Evolutionary conservation across 768 basidiomycete genomes (phyloP).

Genomic region (Tulasnella sp.): DNA sequence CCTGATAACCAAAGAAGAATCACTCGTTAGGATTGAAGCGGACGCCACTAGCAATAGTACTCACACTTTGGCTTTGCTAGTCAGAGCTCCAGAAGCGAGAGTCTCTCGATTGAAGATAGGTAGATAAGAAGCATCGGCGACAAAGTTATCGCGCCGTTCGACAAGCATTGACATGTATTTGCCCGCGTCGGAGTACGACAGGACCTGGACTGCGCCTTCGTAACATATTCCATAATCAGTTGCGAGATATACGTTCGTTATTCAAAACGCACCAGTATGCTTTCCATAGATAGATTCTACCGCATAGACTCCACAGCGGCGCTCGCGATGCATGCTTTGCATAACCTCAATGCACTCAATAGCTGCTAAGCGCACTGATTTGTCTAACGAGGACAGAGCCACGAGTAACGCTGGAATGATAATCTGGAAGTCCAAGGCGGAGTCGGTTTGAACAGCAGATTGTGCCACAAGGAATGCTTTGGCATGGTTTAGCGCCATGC

Average conservation of each 20-base stretch:
- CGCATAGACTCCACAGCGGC: constrained; percentile 48
- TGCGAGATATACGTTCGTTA: background rate
- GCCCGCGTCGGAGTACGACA: constrained; percentile 53
- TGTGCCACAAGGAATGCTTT: constrained; percentile 75
- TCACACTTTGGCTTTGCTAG: too few relatives aligned
- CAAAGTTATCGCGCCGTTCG: constrained; percentile 16
- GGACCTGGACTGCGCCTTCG: constrained; percentile 44
- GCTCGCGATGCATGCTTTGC: constrained; percentile 28
- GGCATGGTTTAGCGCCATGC: constrained; percentile 61
- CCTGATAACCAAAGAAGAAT: constrained; percentile 30
- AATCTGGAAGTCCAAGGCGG: constrained; percentile 65
- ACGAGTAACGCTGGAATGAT: constrained; percentile 62
- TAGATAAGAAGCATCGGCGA: constrained; percentile 40
- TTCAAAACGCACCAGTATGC: constrained; percentile 39
- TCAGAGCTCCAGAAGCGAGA: background rate
- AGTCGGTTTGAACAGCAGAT: constrained; percentile 27
- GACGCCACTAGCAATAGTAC: too few relatives aligned
- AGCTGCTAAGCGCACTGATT: constrained; percentile 39
- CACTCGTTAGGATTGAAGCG: too few relatives aligned
- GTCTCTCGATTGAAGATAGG: constrained; percentile 46
- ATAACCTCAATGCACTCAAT: constrained; percentile 46
- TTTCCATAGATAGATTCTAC: constrained; percentile 65
- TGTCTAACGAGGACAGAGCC: constrained; percentile 40
- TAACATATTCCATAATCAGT: background rate
- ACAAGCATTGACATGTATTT: constrained; percentile 36